A percentile compares a stretch with the other conserved stretches of the same genome.
Evolutionary conservation across 768 basidiomycete species (phyloP).

Genomic region (Mycena latifolia): DNA sequence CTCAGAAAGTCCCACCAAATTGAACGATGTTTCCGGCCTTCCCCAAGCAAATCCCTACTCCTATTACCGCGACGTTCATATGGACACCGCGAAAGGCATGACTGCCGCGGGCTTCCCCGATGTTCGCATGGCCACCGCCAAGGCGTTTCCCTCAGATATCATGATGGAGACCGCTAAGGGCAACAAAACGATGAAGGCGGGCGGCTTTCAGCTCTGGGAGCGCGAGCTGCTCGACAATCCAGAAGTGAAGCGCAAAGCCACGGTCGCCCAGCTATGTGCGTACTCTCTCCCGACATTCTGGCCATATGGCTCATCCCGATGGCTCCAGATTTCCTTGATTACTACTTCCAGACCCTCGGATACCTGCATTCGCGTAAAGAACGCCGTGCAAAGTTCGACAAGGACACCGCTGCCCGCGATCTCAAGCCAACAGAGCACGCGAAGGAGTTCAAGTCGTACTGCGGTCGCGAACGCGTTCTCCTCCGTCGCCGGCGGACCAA

Average conservation of each 20-base stretch:
- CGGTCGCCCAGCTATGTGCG: conserved; percentile 96
- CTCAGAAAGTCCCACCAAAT: conserved; percentile 37
- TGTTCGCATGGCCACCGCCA: conserved; percentile 63
- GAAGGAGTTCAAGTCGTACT: conserved; percentile 93
- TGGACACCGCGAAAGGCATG: conserved; percentile 69
- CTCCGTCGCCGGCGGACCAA: conserved; percentile 95
- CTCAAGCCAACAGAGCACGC: conserved; percentile 67
- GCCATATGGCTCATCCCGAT: conserved; percentile 22
- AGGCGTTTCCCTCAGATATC: conserved; percentile 68
- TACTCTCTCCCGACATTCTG: conserved; percentile 35
- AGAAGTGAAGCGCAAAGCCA: conserved; percentile 95
- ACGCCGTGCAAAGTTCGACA: conserved; percentile 84
- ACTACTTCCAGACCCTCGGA: conserved; percentile 96
- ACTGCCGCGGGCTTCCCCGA: conserved; percentile 74
- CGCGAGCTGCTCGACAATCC: conserved; percentile 83
- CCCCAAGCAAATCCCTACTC: conserved; percentile 39
- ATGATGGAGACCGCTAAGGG: conserved; percentile 76
- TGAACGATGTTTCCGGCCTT: conserved; percentile 43
- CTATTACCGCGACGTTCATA: conserved; percentile 71
- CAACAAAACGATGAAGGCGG: conserved; percentile 66
- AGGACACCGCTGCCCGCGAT: conserved; percentile 80
- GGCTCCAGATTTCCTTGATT: conserved; percentile 90
- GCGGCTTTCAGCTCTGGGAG: conserved; percentile 84
- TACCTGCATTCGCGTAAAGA: conserved; percentile 91
- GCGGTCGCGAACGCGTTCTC: conserved; percentile 92